A percentile compares a stretch with the other conserved stretches of the same genome.
These are phyloP conservation scores for Piper betle DNA, from an alignment of 164 flowering plant species.

Conservation along the genomic window DNA sequence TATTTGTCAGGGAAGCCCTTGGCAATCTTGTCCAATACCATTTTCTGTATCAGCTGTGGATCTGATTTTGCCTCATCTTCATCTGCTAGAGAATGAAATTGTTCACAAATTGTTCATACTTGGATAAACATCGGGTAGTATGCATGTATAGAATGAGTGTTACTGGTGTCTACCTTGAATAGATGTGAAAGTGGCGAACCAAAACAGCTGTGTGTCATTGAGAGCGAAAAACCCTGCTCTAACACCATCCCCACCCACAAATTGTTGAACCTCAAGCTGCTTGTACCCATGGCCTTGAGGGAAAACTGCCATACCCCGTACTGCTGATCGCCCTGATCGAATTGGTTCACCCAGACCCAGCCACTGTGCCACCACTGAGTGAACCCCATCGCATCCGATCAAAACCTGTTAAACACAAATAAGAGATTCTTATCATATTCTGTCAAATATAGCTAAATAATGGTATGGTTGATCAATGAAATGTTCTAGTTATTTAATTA, in stretches of 20 bases:
- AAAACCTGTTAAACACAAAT: conserved; percentile 15
- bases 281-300: conserved; percentile 38
- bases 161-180: not conserved
- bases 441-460: too few relatives aligned
- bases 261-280: conserved; percentile 19
- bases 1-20: conserved; percentile 12
- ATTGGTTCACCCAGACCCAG: conserved; percentile 28
- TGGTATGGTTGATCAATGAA: not conserved
- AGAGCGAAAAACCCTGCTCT: conserved; percentile 29
- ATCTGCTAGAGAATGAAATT: not conserved
- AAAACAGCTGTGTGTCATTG: conserved; percentile 24
- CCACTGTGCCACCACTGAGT: conserved; percentile 42
- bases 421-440: too few relatives aligned
- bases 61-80: not conserved
- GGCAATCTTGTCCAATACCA: conserved; percentile 7
- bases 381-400: conserved; percentile 52
- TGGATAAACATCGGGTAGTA: too few relatives aligned
- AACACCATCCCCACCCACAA: conserved; percentile 7
- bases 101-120: not conserved
- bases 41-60: conserved; percentile 12
- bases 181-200: conserved; percentile 19
- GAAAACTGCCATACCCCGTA: conserved; percentile 28
- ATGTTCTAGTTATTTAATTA: not conserved
- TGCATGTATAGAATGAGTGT: not conserved
- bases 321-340: conserved; percentile 28